These are phyloP conservation scores for Oryza coarctata DNA, from an alignment of 176 grass and related monocot species.

Conservation along the genomic window DNA sequence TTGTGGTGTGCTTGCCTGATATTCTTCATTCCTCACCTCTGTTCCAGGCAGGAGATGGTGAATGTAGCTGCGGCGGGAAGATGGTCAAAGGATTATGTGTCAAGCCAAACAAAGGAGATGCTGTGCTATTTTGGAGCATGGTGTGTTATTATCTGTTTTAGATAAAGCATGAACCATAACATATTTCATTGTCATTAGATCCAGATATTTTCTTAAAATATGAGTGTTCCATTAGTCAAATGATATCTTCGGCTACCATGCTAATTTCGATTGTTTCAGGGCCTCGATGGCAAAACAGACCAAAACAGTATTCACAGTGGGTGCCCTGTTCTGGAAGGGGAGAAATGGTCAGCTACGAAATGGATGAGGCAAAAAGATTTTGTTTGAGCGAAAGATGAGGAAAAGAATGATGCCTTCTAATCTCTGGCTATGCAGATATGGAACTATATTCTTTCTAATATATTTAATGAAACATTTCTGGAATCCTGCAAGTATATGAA, in stretches of 20 bases:
- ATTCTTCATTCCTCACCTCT: background rate
- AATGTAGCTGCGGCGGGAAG: conserved; percentile 85
- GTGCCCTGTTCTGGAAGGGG: conserved; percentile 82
- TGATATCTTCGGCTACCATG: background rate
- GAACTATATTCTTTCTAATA: background rate
- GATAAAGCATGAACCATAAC: background rate
- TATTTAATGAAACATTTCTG: background rate
- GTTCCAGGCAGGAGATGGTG: conserved; percentile 63
- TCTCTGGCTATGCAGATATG: background rate
- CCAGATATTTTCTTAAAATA: background rate
- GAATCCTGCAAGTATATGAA: conserved; percentile 4
- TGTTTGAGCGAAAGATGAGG: background rate
- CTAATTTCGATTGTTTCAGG: conserved; percentile 43
- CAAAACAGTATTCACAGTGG: conserved; percentile 76
- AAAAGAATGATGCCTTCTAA: conserved; percentile 37
- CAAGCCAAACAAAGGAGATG: conserved; percentile 93
- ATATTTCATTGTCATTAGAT: background rate
- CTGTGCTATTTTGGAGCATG: conserved; percentile 96
- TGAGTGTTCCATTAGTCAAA: background rate
- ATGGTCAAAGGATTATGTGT: conserved; percentile 67
- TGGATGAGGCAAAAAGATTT: conserved; percentile 89
- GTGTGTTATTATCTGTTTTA: conserved; percentile 34
- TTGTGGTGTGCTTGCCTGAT: background rate
- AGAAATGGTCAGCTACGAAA: conserved; percentile 98
- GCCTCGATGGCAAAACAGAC: conserved; percentile 68